Conservation (phyloP, 176 grass and related monocot genomes). For the Elaeis guineensis region DNA sequence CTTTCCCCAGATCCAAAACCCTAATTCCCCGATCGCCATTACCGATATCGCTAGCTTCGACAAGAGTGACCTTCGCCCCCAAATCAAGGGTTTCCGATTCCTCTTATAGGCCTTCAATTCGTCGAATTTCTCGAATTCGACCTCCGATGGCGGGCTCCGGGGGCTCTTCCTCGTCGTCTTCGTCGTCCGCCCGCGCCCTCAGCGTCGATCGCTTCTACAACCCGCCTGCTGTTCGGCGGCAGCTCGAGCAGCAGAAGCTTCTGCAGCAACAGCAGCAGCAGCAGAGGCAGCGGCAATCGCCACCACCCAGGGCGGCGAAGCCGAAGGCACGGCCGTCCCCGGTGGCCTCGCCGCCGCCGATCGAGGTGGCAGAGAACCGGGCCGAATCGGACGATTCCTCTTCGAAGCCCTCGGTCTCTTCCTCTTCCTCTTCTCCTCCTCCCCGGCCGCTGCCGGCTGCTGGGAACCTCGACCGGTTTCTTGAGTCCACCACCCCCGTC, state of each 20-base stretch:
- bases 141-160: conserved; percentile 25
- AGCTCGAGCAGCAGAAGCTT: conserved; percentile 26
- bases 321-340: conserved; percentile 6
- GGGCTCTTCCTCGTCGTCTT: conserved; percentile 26
- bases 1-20: conserved; percentile 38
- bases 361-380: conserved; percentile 21
- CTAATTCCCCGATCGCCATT: conserved; percentile 41
- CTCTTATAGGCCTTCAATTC: background rate
- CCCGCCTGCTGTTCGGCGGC: conserved; percentile 48
- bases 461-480: conserved; percentile 78
- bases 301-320: conserved; percentile 25
- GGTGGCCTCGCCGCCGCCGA: background rate
- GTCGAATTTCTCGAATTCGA: background rate
- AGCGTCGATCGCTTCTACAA: conserved; percentile 52
- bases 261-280: conserved; percentile 21
- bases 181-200: conserved; percentile 16
- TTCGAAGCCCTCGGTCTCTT: conserved; percentile 38
- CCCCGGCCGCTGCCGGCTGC: background rate
- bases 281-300: conserved; percentile 32
- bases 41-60: background rate
- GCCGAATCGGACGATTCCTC: conserved; percentile 62
- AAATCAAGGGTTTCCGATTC: conserved; percentile 15
- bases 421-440: conserved; percentile 23
- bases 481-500: conserved; percentile 60
- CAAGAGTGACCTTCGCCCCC: background rate